Evolutionary conservation across 352 stramenopile species (phyloP).

Genomic region (Lagenidium giganteum): DNA sequence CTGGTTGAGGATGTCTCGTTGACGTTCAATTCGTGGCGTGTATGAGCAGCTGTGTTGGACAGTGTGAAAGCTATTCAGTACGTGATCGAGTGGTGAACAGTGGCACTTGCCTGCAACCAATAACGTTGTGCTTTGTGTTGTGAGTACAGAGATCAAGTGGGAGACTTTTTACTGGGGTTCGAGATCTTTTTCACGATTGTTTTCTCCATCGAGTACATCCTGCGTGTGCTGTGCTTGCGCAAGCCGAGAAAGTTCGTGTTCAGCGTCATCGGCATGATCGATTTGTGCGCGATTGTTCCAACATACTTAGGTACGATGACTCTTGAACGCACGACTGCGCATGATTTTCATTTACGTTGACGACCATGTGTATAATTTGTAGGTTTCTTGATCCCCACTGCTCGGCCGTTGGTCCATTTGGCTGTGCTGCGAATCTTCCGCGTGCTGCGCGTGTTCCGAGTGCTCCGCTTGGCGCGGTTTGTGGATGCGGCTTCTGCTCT

Average conservation of each 20-base stretch:
- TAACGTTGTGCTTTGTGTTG: too few relatives aligned
- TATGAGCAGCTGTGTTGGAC: conserved; percentile 47
- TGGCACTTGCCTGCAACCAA: too few relatives aligned
- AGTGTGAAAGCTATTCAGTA: conserved; percentile 68
- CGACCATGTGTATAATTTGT: not conserved
- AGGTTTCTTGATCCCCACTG: conserved; percentile 51
- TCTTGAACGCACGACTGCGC: not conserved
- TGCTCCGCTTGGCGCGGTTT: conserved; percentile 70
- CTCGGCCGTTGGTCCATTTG: conserved; percentile 62
- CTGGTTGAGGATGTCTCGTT: not conserved
- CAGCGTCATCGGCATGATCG: conserved; percentile 66
- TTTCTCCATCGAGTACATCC: conserved; percentile 73
- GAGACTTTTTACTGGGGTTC: conserved; percentile 53
- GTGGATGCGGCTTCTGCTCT: conserved; percentile 63
- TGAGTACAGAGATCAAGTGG: conserved; percentile 48
- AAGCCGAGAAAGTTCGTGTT: conserved; percentile 56
- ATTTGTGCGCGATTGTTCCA: conserved; percentile 73
- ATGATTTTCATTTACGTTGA: conserved; percentile 1
- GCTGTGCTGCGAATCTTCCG: conserved; percentile 73
- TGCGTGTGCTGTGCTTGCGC: conserved; percentile 60
- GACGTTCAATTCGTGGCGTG: not conserved
- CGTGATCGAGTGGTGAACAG: too few relatives aligned
- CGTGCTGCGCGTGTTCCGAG: conserved; percentile 76
- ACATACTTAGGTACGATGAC: conserved; percentile 55
- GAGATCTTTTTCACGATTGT: conserved; percentile 78